Evolutionary conservation across 352 stramenopile species (phyloP), one percentile per base, ranked within the genome.

Genomic region (Phytophthora boehmeriae): DNA sequence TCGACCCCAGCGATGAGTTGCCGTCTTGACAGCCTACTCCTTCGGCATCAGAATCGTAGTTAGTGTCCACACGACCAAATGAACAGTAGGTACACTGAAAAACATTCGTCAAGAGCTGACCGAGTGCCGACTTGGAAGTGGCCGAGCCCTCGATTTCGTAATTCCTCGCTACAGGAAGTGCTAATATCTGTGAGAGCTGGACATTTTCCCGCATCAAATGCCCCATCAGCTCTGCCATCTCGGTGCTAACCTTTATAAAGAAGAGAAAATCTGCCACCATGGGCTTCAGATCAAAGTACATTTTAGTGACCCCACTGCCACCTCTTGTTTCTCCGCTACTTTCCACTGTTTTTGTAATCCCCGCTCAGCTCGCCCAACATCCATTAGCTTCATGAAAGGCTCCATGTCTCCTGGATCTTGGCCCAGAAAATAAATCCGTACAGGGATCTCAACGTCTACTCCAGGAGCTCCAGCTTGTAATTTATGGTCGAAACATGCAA

Each of bases 221-320:
- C 5, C 36, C 23, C 4, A 57, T 23, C 4, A n/a, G 8, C 20
- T 50, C 17, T 14, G 20, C 23, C 9, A 59, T 50, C 2, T 44
- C 51, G n/a, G 51, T 1, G 14, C 9, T 57, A 5, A 34, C 14
- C 16, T 30, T 30, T 30, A 41, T 47, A 3, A 30, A 28, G 5
- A 48, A 23, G 8, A 10, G 10, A 17, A 59, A 59, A 14, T 49
- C 27, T 8, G 10, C 51, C 2, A 41, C n/a, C 38, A 50, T 43
- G 0, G 51, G 51, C n/a, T 59, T 17, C 16, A 59, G 39, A 10
- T 16, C n/a, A 57, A 47, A 19, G 50, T 57, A 17, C 50, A 47
- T 25, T 23, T 22, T 0, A 46, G 36, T 1, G 5, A n/a, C 9
- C 23, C 22, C 13, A 38, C 10, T 14, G 16, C 6, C n/a, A 27